Percentiles rank a stretch among this genome's conserved stretches.
Evolutionary conservation across 331 rosid species (phyloP).

Genomic region (Rhamnella rubrinervis): DNA sequence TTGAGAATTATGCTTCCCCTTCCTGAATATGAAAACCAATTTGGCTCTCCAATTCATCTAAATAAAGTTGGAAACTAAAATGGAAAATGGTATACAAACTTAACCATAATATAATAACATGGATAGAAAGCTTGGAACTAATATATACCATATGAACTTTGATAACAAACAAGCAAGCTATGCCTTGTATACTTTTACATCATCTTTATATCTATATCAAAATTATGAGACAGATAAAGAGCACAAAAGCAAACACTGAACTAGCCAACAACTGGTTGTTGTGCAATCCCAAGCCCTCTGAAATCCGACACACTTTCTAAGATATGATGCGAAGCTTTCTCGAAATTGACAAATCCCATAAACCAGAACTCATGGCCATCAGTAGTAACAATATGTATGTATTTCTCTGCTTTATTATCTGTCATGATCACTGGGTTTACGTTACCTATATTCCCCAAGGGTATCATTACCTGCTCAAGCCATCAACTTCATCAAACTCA

Average conservation of each 20-base stretch:
- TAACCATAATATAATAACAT: no score
- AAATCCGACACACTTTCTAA: conserved; percentile 40
- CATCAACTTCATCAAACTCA: background rate
- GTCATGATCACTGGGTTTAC: conserved; percentile 53
- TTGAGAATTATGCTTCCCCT: no score
- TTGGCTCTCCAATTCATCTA: no score
- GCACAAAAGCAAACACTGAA: background rate
- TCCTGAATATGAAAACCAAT: no score
- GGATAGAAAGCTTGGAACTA: no score
- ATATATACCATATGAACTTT: background rate
- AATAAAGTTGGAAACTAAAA: no score
- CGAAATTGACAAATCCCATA: conserved; percentile 77
- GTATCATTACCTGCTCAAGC: conserved; percentile 53
- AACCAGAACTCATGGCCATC: conserved; percentile 92
- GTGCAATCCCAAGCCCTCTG: conserved; percentile 27
- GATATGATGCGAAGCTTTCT: conserved; percentile 58
- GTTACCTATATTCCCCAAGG: conserved; percentile 45
- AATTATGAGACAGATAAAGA: background rate
- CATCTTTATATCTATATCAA: background rate
- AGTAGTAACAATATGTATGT: conserved; percentile 51
- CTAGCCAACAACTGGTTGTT: conserved; percentile 6
- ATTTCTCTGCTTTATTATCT: conserved; percentile 56
- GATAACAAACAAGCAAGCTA: background rate
- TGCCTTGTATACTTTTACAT: background rate
- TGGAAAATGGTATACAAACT: no score